Evolutionary conservation across 2,329 filamentous ascomycete genomes (phyloP), one percentile per base, ranked within the genome.

Genomic region (Emergomyces africanus): DNA sequence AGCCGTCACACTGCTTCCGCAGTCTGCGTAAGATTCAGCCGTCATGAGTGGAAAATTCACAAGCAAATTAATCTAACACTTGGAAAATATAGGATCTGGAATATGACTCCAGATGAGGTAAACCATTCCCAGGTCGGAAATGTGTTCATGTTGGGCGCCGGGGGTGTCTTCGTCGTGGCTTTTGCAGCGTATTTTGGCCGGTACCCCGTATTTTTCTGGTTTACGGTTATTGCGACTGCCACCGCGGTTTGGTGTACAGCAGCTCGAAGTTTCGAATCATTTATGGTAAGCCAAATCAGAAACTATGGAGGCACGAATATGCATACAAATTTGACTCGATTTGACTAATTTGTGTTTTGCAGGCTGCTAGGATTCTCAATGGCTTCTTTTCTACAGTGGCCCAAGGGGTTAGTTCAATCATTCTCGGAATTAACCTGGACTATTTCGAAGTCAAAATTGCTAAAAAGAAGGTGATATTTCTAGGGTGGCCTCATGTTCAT

Each of bases 131-230:
- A 72, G 55, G 72, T 72, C 5, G 74, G 72, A 33, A 76, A 77
- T 63, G 67, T 75, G 5, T 76, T 77, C 65, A 74, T 75, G 72
- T 64, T 77, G 1, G 76, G 76, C 1, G 70, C 72, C 1, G 74
- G 73, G 18, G 75, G 75, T 12, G 59, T 76, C 9, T 64, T 76
- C 30, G 69, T 72, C 10, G 74, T 77, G n/a, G 69, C 68, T 33
- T 63, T 77, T 0, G 67, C 72, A 5, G 71, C 71, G 14, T 78
- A 74, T 62, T 75, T 76, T 61, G 77, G 76, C 4, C 74, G 76
- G 28, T 68, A 74, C 5, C 75, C 76, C 0, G 70, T 78, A 3
- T 67, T 77, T 14, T 75, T 77, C 64, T 72, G 68, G 64, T 77
- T 73, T 57, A 64, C 69, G 15, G 54, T 75, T 3, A 57, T 72